Conservation (phyloP, 306 rosid genomes). For the Mimosa bimucronata region DNA sequence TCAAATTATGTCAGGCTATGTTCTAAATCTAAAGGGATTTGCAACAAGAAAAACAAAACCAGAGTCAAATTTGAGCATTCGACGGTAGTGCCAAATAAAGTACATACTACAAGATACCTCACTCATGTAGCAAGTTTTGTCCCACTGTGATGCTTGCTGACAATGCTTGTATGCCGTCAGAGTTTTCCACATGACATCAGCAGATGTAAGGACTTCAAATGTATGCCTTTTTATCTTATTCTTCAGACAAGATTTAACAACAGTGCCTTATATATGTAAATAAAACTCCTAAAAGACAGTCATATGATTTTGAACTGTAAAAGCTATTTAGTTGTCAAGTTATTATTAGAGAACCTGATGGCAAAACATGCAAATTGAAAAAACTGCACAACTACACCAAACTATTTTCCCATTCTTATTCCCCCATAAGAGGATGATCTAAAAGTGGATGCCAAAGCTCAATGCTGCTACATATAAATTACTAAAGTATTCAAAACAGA, state of each 20-base stretch:
- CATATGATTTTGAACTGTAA: not conserved
- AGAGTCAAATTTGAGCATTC: conserved; percentile 12
- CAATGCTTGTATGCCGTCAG: no score
- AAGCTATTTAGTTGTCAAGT: not conserved
- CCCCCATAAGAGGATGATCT: not conserved
- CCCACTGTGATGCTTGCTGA: not conserved
- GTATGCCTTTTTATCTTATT: no score
- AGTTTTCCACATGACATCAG: no score
- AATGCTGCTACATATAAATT: not conserved
- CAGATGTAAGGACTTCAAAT: no score
- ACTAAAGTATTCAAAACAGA: not conserved
- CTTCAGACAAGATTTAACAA: no score
- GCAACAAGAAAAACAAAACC: conserved; percentile 5
- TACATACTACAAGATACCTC: not conserved
- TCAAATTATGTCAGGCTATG: not conserved
- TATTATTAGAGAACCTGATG: not conserved
- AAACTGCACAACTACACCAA: not conserved
- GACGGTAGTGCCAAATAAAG: not conserved
- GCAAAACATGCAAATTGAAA: not conserved
- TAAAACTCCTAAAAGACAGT: not conserved
- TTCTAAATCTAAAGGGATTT: not conserved
- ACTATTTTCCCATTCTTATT: not conserved
- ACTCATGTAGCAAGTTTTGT: conserved; percentile 5
- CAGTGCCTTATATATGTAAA: not conserved
- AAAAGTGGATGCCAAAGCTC: not conserved